Base-by-base conservation (phyloP, 2,329 filamentous ascomycete genomes). In the Venturiaceae sp. region DNA sequence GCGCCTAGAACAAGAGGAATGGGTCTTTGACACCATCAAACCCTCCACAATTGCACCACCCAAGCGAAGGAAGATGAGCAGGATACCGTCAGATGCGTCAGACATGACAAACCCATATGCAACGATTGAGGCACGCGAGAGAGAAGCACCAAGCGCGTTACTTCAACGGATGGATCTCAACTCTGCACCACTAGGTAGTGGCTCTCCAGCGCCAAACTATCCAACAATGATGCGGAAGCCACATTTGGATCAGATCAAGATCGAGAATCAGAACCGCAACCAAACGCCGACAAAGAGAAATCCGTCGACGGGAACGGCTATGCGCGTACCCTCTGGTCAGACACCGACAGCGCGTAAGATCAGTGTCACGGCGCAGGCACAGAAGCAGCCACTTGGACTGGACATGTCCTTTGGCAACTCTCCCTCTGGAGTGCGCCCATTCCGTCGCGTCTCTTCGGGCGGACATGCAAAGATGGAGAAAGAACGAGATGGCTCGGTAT, bases 1-100 rank as follows among this genome's bases (percentile, higher is more conserved):
- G 30, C 60, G 62, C n/a, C 78, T 83, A 37, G 86, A 91, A 5
- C 80, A 88, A 16, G 90, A 96, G 63, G 92, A 89, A 63, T 97
- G 92, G 92, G 87, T 95, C 2, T 97, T 97, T 69, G 92, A 96
- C 67, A 97, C 92, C 0, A 85, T 97, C 68, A 94, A 89, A 71
- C 81, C 83, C 11, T 28, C 57, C 11, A 58, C 57, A 3, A 54
- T 54, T 11, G 55, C 55, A 14, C 55, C 55, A 1, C 32, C 71
- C 61, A 80, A 74, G 65, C 73, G 74, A 59, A 71, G 75, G 60
- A 81, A 77, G 63, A 67, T 75, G 34, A 72, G 75, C 23, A 70
- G 75, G 28, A 73, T 78, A 61, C 70, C 74, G 8, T 77, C 75
- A 23, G 69, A 66, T 50, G 61, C 2, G 44, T 59, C 58, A 3